phyloP scores from a whole-genome alignment of 257 asterid species.

The Solanum infundibuliforme region DNA sequence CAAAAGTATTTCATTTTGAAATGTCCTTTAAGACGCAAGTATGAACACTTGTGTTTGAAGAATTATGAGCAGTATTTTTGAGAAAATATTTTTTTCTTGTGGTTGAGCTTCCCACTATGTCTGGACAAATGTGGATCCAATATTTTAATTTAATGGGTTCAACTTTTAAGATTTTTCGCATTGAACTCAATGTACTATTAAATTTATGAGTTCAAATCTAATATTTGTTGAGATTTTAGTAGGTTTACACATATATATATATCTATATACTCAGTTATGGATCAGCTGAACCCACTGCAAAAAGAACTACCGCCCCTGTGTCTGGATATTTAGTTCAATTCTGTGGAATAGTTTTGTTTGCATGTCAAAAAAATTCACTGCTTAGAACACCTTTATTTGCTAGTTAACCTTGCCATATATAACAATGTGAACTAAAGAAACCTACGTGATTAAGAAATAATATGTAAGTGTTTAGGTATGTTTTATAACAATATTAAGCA shows the following conservation, averaged over 20 bases:
- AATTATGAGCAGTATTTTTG: too few species aligned
- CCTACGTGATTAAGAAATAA: background rate
- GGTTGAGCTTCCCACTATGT: background rate
- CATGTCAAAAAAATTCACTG: background rate
- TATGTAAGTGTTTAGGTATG: background rate
- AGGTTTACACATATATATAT: background rate
- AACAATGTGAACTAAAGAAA: background rate
- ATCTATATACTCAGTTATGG: background rate
- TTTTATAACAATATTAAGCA: background rate
- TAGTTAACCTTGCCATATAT: background rate
- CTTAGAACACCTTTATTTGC: background rate
- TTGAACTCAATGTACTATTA: background rate
- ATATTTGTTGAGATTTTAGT: background rate
- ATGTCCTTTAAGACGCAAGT: too few species aligned
- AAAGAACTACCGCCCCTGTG: background rate
- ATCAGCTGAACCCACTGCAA: background rate
- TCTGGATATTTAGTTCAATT: background rate
- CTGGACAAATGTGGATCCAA: background rate
- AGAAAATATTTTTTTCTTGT: background rate
- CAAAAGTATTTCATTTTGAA: too few species aligned
- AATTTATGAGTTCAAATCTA: background rate
- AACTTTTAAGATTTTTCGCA: background rate
- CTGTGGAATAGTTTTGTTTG: background rate
- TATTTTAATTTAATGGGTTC: background rate
- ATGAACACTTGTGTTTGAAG: too few species aligned